These are phyloP conservation scores for Jasminum sambac DNA, from an alignment of 257 asterid genomes.

Conservation along the genomic window DNA sequence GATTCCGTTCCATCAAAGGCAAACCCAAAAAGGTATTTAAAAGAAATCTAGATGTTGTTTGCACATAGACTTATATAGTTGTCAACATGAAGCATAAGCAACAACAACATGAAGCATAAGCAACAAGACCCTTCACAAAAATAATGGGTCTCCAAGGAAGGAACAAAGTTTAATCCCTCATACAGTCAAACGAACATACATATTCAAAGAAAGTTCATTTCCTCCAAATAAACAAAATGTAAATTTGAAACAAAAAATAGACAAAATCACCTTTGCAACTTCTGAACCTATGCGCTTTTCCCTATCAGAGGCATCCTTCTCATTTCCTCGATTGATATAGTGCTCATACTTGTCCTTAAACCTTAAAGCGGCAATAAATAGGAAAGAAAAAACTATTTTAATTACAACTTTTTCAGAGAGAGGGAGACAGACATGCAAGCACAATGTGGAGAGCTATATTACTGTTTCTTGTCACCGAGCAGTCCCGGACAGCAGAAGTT, in stretches of 20 bases:
- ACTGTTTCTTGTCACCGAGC: conserved; percentile 90
- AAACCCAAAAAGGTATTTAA: background rate
- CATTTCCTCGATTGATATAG: conserved; percentile 78
- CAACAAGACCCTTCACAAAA: conserved; percentile 11
- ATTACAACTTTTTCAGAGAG: too few species aligned
- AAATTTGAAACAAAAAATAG: conserved; percentile 8
- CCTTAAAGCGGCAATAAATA: conserved; percentile 36
- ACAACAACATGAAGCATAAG: conserved; percentile 11
- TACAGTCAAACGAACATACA: conserved; percentile 12
- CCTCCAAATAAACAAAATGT: background rate
- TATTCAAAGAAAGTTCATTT: conserved; percentile 4
- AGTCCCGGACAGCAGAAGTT: conserved; percentile 87
- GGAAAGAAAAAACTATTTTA: conserved; percentile 10
- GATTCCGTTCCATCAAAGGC: background rate
- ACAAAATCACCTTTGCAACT: conserved; percentile 75
- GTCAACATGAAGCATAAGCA: conserved; percentile 10
- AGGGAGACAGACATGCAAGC: background rate
- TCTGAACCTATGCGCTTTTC: conserved; percentile 85
- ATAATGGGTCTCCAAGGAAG: conserved; percentile 1
- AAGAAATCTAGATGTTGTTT: background rate
- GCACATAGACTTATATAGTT: background rate
- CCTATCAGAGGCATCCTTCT: conserved; percentile 87
- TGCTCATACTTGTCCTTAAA: conserved; percentile 82
- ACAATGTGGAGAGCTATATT: conserved; percentile 24
- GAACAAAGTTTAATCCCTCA: background rate